Conservation (phyloP, 352 stramenopile species). For the Globisporangium camurandrum region DNA sequence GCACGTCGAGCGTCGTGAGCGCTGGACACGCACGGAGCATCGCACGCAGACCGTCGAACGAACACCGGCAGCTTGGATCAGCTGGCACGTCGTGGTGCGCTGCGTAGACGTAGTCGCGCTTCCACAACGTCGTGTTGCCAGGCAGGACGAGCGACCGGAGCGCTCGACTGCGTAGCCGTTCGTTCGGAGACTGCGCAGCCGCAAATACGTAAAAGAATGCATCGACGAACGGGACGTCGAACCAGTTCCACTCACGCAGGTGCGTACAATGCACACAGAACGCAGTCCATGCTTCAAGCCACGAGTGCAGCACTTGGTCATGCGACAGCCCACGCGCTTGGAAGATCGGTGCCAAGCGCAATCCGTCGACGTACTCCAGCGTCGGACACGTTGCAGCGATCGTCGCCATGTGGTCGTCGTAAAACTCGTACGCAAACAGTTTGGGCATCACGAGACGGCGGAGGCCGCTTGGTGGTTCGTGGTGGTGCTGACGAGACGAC, state of each 20-base stretch:
- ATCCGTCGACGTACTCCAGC: conserved; percentile 17
- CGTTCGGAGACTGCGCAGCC: conserved; percentile 10
- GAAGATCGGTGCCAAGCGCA: conserved; percentile 20
- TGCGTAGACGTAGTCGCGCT: conserved; percentile 21
- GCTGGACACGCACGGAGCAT: conserved; percentile 18
- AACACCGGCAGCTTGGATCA: conserved; percentile 13
- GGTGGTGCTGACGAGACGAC: neutral
- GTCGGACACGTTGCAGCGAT: conserved; percentile 16
- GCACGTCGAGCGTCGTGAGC: conserved; percentile 13
- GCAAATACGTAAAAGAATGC: conserved; percentile 24
- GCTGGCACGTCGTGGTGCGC: conserved; percentile 11
- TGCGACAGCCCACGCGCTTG: conserved; percentile 17
- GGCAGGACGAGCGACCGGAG: conserved; percentile 16
- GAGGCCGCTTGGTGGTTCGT: too few species aligned
- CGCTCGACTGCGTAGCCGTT: too few species aligned
- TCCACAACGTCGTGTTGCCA: conserved; percentile 26
- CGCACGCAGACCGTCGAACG: conserved; percentile 13
- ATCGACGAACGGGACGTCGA: conserved; percentile 25
- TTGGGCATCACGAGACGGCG: conserved; percentile 20
- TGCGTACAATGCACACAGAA: conserved; percentile 22
- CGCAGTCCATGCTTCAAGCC: conserved; percentile 16
- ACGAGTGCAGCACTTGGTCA: conserved; percentile 18
- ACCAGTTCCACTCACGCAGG: conserved; percentile 21
- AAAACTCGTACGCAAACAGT: conserved; percentile 23
- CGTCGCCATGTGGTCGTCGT: conserved; percentile 11